These are phyloP conservation scores for Aspergillus bridgeri DNA, from an alignment of 495 filamentous ascomycete genomes.

Conservation along the genomic window DNA sequence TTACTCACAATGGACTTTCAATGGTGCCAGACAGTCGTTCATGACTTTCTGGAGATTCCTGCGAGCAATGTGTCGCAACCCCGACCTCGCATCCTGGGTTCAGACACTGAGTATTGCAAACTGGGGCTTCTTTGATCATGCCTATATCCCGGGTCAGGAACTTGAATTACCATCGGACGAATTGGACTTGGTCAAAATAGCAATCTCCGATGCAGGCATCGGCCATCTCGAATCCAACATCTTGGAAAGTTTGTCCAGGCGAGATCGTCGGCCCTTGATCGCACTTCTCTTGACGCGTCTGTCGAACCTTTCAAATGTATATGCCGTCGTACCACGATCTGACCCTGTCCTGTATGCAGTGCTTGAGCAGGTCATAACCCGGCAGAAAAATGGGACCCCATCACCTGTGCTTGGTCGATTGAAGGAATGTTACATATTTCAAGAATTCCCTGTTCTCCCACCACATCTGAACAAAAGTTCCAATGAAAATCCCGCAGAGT, in stretches of 20 bases:
- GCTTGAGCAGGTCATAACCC: neutral
- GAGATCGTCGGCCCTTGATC: slow-evolving; percentile 1
- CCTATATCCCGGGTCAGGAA: neutral
- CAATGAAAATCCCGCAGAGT: neutral
- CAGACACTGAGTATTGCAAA: neutral
- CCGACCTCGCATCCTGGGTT: neutral
- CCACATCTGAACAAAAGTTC: neutral
- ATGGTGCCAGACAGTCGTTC: slow-evolving; percentile 1
- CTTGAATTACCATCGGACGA: neutral
- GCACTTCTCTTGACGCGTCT: neutral
- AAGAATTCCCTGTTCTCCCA: neutral
- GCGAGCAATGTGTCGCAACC: neutral
- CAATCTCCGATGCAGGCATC: neutral
- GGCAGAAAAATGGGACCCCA: neutral
- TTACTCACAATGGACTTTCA: slow-evolving; percentile 3
- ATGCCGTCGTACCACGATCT: neutral
- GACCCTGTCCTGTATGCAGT: neutral
- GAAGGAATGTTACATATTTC: neutral
- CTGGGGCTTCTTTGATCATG: neutral
- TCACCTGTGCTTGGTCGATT: neutral
- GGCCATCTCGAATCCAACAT: neutral
- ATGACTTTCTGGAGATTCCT: slow-evolving; percentile 1
- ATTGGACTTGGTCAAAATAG: neutral
- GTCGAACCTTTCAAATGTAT: neutral
- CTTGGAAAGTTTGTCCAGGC: neutral